phyloP scores from a whole-genome alignment of 2,329 filamentous ascomycete genomes.

The Penicillium sp. region DNA sequence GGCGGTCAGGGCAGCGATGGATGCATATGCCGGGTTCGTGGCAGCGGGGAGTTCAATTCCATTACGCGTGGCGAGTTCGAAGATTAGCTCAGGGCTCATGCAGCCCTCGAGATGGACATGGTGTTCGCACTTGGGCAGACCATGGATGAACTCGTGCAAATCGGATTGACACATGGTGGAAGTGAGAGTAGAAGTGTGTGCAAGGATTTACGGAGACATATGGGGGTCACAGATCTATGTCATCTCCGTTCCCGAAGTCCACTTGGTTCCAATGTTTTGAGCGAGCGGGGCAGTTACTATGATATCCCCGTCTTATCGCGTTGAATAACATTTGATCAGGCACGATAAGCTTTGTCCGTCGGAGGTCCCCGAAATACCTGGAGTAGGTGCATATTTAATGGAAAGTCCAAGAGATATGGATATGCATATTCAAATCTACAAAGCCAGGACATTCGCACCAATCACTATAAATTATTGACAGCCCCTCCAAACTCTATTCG shows the following conservation, averaged over 20 bases:
- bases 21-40: constrained; percentile 60
- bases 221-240: constrained; percentile 1
- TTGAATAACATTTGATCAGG: background rate
- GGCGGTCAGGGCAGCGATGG: constrained; percentile 53
- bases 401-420: constrained; percentile 4
- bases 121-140: constrained; percentile 75
- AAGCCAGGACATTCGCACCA: background rate
- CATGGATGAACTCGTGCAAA: constrained; percentile 57
- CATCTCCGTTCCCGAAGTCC: background rate
- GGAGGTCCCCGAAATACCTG: constrained; percentile 10
- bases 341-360: constrained; percentile 8
- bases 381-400: background rate
- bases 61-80: constrained; percentile 64
- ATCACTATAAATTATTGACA: background rate
- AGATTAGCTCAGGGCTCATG: constrained; percentile 65
- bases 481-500: background rate
- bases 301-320: constrained; percentile 3
- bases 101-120: constrained; percentile 77
- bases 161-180: constrained; percentile 52
- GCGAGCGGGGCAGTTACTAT: constrained; percentile 12
- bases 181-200: background rate
- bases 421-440: background rate
- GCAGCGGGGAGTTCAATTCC: constrained; percentile 55
- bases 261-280: background rate
- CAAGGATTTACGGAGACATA: background rate